Evolutionary conservation across 1,284 basidiomycete genomes (phyloP).

Genomic region (Cystobasidium sp.): DNA sequence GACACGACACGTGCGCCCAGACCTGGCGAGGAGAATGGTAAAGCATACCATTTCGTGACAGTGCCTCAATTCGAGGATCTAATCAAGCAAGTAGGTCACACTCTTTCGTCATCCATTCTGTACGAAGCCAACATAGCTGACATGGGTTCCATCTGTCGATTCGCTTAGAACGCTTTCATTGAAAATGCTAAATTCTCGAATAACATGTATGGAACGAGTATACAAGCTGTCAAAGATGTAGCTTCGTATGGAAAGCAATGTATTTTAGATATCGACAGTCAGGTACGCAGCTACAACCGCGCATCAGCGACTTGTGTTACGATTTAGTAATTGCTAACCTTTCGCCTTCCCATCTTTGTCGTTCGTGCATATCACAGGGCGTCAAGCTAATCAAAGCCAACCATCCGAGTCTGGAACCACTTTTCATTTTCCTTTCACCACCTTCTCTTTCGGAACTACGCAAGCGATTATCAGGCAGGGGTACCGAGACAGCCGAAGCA

Average conservation of each 20-base stretch:
- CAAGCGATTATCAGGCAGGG: slow-evolving; percentile 73
- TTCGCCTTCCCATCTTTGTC: not conserved
- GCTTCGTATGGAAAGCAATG: slow-evolving; percentile 67
- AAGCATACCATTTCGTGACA: slow-evolving; percentile 65
- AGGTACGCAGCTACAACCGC: slow-evolving; percentile 62
- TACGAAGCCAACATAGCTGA: not conserved
- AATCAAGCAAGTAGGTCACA: slow-evolving; percentile 57
- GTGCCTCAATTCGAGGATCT: slow-evolving; percentile 62
- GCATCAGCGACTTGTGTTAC: not conserved
- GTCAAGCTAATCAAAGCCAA: slow-evolving; percentile 81
- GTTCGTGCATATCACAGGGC: slow-evolving; percentile 63
- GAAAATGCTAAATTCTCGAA: slow-evolving; percentile 79
- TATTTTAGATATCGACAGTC: slow-evolving; percentile 95
- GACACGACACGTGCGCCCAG: slow-evolving; percentile 90
- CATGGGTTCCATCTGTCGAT: not conserved
- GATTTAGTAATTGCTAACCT: no score
- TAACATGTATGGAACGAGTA: slow-evolving; percentile 91
- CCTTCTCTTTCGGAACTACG: slow-evolving; percentile 74
- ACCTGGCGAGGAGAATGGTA: slow-evolving; percentile 77
- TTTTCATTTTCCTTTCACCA: slow-evolving; percentile 92
- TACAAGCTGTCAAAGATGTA: slow-evolving; percentile 66
- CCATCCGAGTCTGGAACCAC: slow-evolving; percentile 72
- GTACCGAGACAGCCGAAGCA: slow-evolving; percentile 80
- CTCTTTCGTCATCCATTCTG: not conserved
- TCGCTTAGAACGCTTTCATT: slow-evolving; percentile 61